Conservation (phyloP, 176 grass and related monocot genomes). For the Luzula sylvatica region DNA sequence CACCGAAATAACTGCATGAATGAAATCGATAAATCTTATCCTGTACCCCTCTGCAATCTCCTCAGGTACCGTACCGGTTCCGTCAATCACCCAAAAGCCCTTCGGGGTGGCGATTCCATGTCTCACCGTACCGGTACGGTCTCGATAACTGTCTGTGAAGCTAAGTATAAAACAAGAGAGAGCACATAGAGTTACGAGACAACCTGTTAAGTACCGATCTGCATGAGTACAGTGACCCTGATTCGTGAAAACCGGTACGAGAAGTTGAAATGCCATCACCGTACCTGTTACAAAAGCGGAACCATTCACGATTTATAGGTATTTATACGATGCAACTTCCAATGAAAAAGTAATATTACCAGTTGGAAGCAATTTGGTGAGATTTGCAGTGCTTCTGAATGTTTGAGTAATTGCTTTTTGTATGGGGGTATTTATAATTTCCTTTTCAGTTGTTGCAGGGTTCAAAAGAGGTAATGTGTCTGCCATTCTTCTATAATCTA, state of each 20-base stretch:
- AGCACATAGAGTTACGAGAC: constrained; percentile 40
- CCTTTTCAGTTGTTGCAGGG: constrained; percentile 13
- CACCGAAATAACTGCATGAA: constrained; percentile 44
- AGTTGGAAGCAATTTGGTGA: constrained; percentile 74
- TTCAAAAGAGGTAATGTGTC: constrained; percentile 41
- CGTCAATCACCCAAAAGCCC: constrained; percentile 56
- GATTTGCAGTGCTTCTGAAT: constrained; percentile 51
- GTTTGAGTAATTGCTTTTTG: constrained; percentile 42
- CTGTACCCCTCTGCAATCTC: constrained; percentile 28
- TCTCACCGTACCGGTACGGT: constrained; percentile 36
- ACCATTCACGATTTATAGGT: neutral
- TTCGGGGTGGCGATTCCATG: constrained; percentile 51
- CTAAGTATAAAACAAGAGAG: constrained; percentile 55
- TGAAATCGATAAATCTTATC: constrained; percentile 52
- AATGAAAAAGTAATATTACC: neutral
- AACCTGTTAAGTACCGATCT: constrained; percentile 32
- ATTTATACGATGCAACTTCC: neutral
- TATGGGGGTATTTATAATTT: constrained; percentile 18
- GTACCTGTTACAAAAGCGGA: constrained; percentile 8
- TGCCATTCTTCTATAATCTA: neutral
- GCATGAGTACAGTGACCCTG: constrained; percentile 28
- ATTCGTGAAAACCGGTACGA: constrained; percentile 40
- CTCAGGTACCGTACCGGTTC: constrained; percentile 34
- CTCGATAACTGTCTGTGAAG: constrained; percentile 68
- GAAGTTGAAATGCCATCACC: constrained; percentile 51